These are phyloP conservation scores for Rhizopus sp. DNA, from an alignment of 371 early-diverging fungal species.

Conservation along the genomic window DNA sequence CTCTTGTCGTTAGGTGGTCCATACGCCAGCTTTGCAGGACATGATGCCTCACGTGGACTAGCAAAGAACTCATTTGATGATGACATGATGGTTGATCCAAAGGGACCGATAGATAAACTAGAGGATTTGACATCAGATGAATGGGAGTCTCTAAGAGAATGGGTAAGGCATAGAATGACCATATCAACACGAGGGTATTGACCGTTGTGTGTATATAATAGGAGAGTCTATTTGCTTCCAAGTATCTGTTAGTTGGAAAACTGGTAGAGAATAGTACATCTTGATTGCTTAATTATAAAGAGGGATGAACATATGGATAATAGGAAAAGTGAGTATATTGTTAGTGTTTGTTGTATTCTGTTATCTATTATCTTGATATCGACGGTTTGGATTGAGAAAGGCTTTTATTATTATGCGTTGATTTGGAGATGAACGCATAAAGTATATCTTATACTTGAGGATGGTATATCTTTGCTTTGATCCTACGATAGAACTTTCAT, in stretches of 20 bases:
- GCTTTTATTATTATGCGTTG: too few species aligned
- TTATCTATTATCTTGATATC: too few species aligned
- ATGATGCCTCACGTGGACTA: slow-evolving; percentile 84
- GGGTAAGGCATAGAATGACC: slow-evolving; percentile 39
- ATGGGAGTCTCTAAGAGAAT: slow-evolving; percentile 72
- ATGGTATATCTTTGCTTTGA: too few species aligned
- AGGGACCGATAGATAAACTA: slow-evolving; percentile 79
- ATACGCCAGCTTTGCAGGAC: slow-evolving; percentile 91
- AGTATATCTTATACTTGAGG: too few species aligned
- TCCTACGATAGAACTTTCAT: too few species aligned
- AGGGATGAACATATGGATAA: too few species aligned
- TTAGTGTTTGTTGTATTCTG: too few species aligned
- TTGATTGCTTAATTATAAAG: too few species aligned
- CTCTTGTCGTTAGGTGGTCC: slow-evolving; percentile 61
- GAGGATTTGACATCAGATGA: slow-evolving; percentile 79
- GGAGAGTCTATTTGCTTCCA: slow-evolving; percentile 20
- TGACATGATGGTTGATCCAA: slow-evolving; percentile 71
- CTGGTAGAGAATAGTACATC: slow-evolving; percentile 14
- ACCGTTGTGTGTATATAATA: not conserved
- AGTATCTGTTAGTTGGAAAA: slow-evolving; percentile 28
- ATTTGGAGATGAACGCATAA: too few species aligned
- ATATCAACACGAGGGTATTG: not conserved
- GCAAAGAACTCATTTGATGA: slow-evolving; percentile 90
- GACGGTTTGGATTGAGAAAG: too few species aligned
- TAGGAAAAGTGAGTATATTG: too few species aligned